A percentile compares a stretch with the other conserved stretches of the same genome.
Evolutionary conservation across 2,329 filamentous ascomycete species (phyloP).

Genomic region (Byssoonygena ceratinophila): DNA sequence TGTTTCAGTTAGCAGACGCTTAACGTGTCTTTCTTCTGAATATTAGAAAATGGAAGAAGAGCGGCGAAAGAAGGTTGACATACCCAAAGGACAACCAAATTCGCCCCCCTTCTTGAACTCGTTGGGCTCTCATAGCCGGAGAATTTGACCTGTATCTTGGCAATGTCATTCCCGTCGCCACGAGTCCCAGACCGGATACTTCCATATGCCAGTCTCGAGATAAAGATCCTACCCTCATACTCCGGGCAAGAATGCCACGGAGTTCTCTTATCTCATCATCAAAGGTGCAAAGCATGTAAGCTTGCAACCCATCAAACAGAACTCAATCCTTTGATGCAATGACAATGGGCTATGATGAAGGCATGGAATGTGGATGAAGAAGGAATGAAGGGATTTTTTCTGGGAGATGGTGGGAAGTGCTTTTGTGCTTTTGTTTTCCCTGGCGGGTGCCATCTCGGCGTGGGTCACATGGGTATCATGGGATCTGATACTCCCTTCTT

Average conservation of each 20-base stretch:
- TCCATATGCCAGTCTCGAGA: neutral
- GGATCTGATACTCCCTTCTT: neutral
- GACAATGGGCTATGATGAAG: no score
- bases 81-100: neutral
- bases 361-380: no score
- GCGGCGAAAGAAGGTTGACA: neutral
- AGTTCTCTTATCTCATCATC: neutral
- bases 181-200: neutral
- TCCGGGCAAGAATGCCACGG: neutral
- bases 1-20: neutral
- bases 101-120: neutral
- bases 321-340: no score
- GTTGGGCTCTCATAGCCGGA: neutral
- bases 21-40: neutral
- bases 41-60: neutral
- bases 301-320: neutral
- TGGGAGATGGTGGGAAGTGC: neutral
- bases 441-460: conserved; percentile 2
- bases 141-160: neutral
- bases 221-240: neutral
- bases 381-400: no score
- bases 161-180: neutral
- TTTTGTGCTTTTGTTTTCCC: neutral
- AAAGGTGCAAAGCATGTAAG: neutral
- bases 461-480: conserved; percentile 9